Evolutionary conservation across 108 stramenopile species (phyloP).

Genomic region (Pelagomonas calceolata): DNA sequence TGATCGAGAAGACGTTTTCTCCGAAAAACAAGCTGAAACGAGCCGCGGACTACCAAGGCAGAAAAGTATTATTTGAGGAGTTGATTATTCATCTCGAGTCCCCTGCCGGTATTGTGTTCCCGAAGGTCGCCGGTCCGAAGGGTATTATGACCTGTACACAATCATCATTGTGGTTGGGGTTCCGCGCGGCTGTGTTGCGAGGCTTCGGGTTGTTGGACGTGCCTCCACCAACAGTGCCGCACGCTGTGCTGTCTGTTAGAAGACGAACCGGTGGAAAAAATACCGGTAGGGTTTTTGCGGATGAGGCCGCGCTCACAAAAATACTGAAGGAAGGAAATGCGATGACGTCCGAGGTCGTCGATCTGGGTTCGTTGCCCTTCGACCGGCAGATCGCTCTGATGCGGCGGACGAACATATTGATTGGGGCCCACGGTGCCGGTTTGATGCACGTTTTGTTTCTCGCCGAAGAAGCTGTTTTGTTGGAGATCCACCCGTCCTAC

Average conservation of each 20-base stretch:
- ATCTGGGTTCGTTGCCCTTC: slow-evolving; percentile 9
- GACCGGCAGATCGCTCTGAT: slow-evolving; percentile 13
- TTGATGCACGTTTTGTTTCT: slow-evolving; percentile 26
- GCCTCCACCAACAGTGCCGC: slow-evolving; percentile 10
- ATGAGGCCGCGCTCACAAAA: not conserved
- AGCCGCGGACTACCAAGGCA: not conserved
- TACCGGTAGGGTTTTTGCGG: slow-evolving; percentile 7
- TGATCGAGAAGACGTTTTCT: slow-evolving; percentile 12
- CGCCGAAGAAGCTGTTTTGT: slow-evolving; percentile 23
- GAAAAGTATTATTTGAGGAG: not conserved
- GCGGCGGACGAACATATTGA: slow-evolving; percentile 15
- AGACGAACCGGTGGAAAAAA: slow-evolving; percentile 7
- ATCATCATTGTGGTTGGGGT: slow-evolving; percentile 2
- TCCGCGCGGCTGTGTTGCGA: slow-evolving; percentile 7
- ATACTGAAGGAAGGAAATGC: slow-evolving; percentile 9
- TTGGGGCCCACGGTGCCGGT: slow-evolving; percentile 26
- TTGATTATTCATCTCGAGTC: slow-evolving; percentile 23
- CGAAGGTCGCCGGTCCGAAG: slow-evolving; percentile 17
- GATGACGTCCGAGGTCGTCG: slow-evolving; percentile 14
- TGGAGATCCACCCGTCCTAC: slow-evolving; percentile 29
- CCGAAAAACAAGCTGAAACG: not conserved
- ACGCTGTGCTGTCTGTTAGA: slow-evolving; percentile 4
- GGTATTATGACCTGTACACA: not conserved
- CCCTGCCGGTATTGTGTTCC: slow-evolving; percentile 22
- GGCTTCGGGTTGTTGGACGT: slow-evolving; percentile 18